Evolutionary conservation across 1,284 basidiomycete species (phyloP).

Genomic region (Melampsora allii-populina): DNA sequence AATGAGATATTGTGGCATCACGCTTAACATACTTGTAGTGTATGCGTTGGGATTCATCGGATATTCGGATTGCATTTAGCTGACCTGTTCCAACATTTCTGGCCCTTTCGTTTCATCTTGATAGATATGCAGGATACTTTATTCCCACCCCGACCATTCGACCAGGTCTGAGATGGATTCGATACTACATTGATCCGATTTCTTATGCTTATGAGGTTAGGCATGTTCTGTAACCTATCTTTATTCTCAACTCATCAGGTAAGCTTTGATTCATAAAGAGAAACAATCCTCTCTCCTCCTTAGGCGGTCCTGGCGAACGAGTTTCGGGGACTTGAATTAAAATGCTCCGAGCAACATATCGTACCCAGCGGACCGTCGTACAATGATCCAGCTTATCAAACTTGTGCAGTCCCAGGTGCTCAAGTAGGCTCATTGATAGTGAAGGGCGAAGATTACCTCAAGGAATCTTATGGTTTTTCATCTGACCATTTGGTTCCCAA

Average conservation of each 20-base stretch:
- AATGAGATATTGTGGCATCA: slow-evolving; percentile 50
- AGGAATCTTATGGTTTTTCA: slow-evolving; percentile 22
- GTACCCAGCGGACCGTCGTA: slow-evolving; percentile 46
- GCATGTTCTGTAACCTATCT: neutral
- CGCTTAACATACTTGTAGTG: slow-evolving; percentile 50
- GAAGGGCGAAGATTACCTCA: slow-evolving; percentile 35
- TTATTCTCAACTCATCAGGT: neutral
- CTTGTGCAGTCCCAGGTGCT: slow-evolving; percentile 43
- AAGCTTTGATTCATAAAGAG: slow-evolving; percentile 35
- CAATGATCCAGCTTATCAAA: slow-evolving; percentile 29
- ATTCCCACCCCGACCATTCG: slow-evolving; percentile 50
- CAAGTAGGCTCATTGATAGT: slow-evolving; percentile 20
- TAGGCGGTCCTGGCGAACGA: slow-evolving; percentile 39
- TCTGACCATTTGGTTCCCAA: slow-evolving; percentile 21
- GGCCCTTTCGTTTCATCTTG: neutral
- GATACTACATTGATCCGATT: slow-evolving; percentile 48
- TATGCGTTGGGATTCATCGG: slow-evolving; percentile 14
- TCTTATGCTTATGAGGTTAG: slow-evolving; percentile 50
- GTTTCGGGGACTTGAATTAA: slow-evolving; percentile 46
- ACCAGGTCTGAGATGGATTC: slow-evolving; percentile 49
- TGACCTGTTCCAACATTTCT: neutral
- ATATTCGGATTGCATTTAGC: too few relatives aligned
- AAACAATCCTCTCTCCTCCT: slow-evolving; percentile 39
- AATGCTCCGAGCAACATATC: slow-evolving; percentile 47
- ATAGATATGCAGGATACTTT: slow-evolving; percentile 49